Evolutionary conservation across 345 rosid genomes (phyloP).

Genomic region (Heritiera fomes): DNA sequence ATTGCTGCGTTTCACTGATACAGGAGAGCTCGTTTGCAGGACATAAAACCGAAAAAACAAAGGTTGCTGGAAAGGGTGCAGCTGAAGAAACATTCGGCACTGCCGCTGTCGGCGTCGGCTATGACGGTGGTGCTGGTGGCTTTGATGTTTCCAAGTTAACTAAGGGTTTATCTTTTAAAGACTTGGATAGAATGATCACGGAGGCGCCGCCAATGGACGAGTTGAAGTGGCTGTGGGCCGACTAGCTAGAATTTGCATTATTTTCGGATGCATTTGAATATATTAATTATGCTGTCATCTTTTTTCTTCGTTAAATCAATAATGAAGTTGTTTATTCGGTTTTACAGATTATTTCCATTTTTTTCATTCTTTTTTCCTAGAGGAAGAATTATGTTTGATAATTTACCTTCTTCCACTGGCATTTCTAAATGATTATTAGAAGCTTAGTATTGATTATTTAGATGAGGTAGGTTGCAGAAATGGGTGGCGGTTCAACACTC

Average conservation of each 20-base stretch:
- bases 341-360: neutral
- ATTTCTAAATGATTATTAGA: no score
- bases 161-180: constrained; percentile 33
- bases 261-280: neutral
- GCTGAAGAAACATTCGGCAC: neutral
- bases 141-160: constrained; percentile 19
- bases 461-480: no score
- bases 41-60: neutral
- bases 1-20: constrained; percentile 31
- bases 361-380: neutral
- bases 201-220: constrained; percentile 42
- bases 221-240: constrained; percentile 24
- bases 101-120: neutral
- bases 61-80: neutral
- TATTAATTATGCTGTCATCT: neutral
- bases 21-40: neutral
- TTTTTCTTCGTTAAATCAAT: neutral
- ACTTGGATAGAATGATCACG: constrained; percentile 33
- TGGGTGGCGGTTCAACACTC: no score
- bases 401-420: neutral
- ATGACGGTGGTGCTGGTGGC: neutral
- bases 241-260: neutral
- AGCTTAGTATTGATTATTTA: no score
- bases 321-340: neutral
- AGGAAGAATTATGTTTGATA: neutral